phyloP scores from a whole-genome alignment of 2,329 filamentous ascomycete species.

The Epichloe gansuensis region DNA sequence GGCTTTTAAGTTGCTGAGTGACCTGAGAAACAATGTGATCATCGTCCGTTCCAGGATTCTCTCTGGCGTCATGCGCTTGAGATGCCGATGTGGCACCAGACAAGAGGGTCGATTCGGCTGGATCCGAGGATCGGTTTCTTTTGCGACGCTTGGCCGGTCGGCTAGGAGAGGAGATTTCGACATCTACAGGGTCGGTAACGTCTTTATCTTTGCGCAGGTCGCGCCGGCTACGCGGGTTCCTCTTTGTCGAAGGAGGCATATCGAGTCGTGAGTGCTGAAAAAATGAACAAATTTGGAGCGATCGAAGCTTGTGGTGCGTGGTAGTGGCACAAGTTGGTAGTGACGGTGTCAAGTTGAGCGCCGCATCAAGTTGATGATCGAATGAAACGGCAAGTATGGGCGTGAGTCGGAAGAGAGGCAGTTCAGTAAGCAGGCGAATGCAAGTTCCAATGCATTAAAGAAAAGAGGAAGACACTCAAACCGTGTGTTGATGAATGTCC shows the following conservation, averaged over 20 bases:
- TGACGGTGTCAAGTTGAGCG: not conserved
- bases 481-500: not conserved
- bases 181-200: slow-evolving; percentile 23
- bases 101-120: slow-evolving; percentile 8
- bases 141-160: slow-evolving; percentile 53
- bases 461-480: not conserved
- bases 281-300: not conserved
- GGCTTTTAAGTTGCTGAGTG: slow-evolving; percentile 37
- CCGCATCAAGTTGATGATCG: not conserved
- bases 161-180: slow-evolving; percentile 44
- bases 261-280: not conserved
- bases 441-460: not conserved
- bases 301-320: not conserved
- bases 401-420: not conserved
- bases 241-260: slow-evolving; percentile 28
- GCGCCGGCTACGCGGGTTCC: slow-evolving; percentile 25
- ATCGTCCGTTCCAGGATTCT: slow-evolving; percentile 34
- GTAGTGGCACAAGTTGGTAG: slow-evolving; percentile 2
- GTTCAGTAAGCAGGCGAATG: not conserved
- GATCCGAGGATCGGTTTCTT: slow-evolving; percentile 28
- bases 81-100: slow-evolving; percentile 6
- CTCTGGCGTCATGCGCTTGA: slow-evolving; percentile 27
- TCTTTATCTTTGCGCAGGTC: slow-evolving; percentile 26
- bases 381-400: not conserved
- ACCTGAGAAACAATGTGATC: slow-evolving; percentile 45